Conservation (phyloP, 179 eudicot species). For the Corrigiola litoralis region DNA sequence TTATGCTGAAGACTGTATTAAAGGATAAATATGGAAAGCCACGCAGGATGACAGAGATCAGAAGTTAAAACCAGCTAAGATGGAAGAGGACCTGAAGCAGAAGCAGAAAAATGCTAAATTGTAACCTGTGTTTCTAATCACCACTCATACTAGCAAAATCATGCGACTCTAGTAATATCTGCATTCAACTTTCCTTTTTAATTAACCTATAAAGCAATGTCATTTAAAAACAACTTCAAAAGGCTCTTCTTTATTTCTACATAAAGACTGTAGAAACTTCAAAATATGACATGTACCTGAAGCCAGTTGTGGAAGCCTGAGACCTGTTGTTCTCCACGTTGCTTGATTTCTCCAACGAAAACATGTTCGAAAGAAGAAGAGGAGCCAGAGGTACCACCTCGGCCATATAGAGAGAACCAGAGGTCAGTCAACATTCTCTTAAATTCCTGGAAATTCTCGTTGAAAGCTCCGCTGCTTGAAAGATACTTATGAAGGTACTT, state of each 20-base stretch:
- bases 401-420: conserved; percentile 86
- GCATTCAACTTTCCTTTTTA: too few relatives aligned
- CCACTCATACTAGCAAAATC: too few relatives aligned
- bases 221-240: too few relatives aligned
- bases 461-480: conserved; percentile 37
- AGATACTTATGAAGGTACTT: conserved; percentile 82
- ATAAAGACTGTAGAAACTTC: too few relatives aligned
- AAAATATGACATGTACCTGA: conserved; percentile 49
- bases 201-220: too few relatives aligned
- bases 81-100: too few relatives aligned
- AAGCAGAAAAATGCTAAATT: too few relatives aligned
- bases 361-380: conserved; percentile 98
- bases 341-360: conserved; percentile 92
- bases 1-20: background rate
- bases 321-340: conserved; percentile 61
- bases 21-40: background rate
- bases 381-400: conserved; percentile 67
- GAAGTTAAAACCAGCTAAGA: too few relatives aligned
- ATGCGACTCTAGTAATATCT: too few relatives aligned
- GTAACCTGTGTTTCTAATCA: too few relatives aligned
- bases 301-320: conserved; percentile 98
- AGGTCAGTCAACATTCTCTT: conserved; percentile 58
- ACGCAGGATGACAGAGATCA: background rate
- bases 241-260: too few relatives aligned
- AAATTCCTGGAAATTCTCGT: conserved; percentile 52